Base-by-base conservation (phyloP, 2,329 filamentous ascomycete genomes). In the Colletotrichum viniferum region DNA sequence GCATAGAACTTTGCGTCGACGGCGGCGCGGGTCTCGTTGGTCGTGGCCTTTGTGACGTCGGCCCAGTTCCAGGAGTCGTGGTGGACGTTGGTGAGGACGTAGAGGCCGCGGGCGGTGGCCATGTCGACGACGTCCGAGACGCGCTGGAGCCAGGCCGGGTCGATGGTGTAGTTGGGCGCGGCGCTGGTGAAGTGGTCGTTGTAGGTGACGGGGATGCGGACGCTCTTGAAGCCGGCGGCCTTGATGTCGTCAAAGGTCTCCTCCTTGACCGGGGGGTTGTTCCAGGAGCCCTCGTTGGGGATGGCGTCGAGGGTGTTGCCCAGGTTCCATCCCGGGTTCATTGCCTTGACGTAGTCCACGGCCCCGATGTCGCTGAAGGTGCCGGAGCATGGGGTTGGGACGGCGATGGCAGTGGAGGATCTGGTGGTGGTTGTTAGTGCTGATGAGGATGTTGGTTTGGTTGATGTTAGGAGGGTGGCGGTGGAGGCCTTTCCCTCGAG, bases 181-280 rank as follows among this genome's bases (percentile, higher is more conserved):
- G 82, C 81, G 6, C 84, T 84, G 4, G 84, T 84, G 78, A 90
- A 92, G 77, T 92, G 90, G 77, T 91, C 86, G 4, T 88, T 85
- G 83, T 89, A 92, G 4, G 90, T 92, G 2, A 92, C 89, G 84
- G 91, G 91, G 58, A 92, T 87, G 14, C 90, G 86, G 64, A 92
- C 84, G 69, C 88, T 87, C 76, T 90, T 91, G 83, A 91, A 92
- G 0, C 90, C 90, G 2, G 88, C 85, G 2, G 84, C 82, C 78
- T 90, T 88, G 38, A 90, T 84, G 66, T 87, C 83, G 58, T 89
- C 84, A 72, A 92, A 90, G 0, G 89, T 91, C 2, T 80, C 79
- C 4, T 82, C 83, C 7, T 86, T 83, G 1, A 91, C 89, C 0
- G 88, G 85, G 0, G 87, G 84, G 72, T 92, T 92, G 77, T 90